Evolutionary conservation across 2,329 filamentous ascomycete genomes (phyloP), one percentile per base, ranked within the genome.

Genomic region (Magnaporthales sp.): DNA sequence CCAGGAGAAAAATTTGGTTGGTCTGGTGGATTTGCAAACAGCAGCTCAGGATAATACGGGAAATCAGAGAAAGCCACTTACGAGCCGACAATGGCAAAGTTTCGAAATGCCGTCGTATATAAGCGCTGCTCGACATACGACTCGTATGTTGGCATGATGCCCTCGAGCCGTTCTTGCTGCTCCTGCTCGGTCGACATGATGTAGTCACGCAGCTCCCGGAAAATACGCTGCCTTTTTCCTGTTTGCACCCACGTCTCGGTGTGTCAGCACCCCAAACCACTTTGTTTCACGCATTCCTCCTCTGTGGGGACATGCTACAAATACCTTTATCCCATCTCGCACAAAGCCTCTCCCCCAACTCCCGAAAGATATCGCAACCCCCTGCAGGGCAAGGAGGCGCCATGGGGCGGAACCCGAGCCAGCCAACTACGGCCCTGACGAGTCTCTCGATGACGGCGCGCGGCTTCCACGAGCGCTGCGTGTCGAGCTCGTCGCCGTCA

Each of bases 71-170:
- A 26, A 58, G 10, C 19, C 58, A n/a, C 70, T 30, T 65, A 71
- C 71, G 71, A 68, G 19, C 69, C 66, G 58, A 70, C 63, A 8
- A 68, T 63, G 10, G 65, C 65, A 58, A 72, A 69, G 61, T 70
- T 70, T 4, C 69, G 67, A 4, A 69, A 69, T 2, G 69, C 70
- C 22, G 70, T 70, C 2, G 70, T 70, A 8, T 69, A 69, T 8
- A 68, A 65, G 6, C 70, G 69, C 10, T 69, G 67, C 8, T 65
- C 46, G 62, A 71, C 66, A 63, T 71, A 71, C 27, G 67, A 32
- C 0, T 71, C 69, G 15, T 67, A 68, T 7, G 24, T 67, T 2
- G 70, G 70, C 4, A 71, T 67, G 9, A 66, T 63, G 10, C 69
- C 70, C 0, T 66, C 65, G 2, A 71, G 69, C 19, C 70, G 70